These are phyloP conservation scores for Papiliotrema laurentii DNA, from an alignment of 1,284 basidiomycete species.

Conservation along the genomic window DNA sequence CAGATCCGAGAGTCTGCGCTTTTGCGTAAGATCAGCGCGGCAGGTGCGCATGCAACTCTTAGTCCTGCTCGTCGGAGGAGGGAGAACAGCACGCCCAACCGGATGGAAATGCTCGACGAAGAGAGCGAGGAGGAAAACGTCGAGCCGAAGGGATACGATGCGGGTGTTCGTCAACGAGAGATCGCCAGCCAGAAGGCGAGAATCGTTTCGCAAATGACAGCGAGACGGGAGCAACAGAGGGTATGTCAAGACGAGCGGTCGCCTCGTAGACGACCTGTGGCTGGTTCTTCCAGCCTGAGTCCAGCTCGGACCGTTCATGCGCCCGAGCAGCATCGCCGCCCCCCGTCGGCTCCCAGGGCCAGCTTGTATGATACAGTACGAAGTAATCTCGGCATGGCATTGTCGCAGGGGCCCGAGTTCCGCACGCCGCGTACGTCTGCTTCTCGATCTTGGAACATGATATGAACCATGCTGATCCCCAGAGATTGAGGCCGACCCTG, in stretches of 20 bases:
- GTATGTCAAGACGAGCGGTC: background rate
- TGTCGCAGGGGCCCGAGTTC: slow-evolving; percentile 61
- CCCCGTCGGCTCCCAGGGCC: slow-evolving; percentile 34
- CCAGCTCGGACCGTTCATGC: slow-evolving; percentile 19
- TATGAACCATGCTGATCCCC: background rate
- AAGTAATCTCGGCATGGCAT: slow-evolving; percentile 63
- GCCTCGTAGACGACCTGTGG: slow-evolving; percentile 5
- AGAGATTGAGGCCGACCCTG: slow-evolving; percentile 48
- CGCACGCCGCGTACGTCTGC: slow-evolving; percentile 55
- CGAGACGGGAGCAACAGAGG: slow-evolving; percentile 15
- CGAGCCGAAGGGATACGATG: slow-evolving; percentile 15
- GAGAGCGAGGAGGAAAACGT: slow-evolving; percentile 47
- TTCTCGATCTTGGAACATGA: background rate
- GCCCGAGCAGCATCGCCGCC: slow-evolving; percentile 2
- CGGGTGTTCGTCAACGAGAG: slow-evolving; percentile 37
- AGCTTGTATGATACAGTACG: slow-evolving; percentile 51
- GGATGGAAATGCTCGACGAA: slow-evolving; percentile 54
- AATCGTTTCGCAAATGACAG: slow-evolving; percentile 82
- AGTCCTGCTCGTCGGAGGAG: slow-evolving; percentile 36
- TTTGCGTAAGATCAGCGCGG: slow-evolving; percentile 54
- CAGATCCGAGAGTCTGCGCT: slow-evolving; percentile 55
- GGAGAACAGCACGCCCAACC: slow-evolving; percentile 20
- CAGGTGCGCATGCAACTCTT: slow-evolving; percentile 39
- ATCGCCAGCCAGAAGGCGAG: slow-evolving; percentile 79
- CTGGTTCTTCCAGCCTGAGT: slow-evolving; percentile 13